Evolutionary conservation across 1,284 basidiomycete species (phyloP), one percentile per base, ranked within the genome.

Genomic region (Rhodotorula mucilaginosa): DNA sequence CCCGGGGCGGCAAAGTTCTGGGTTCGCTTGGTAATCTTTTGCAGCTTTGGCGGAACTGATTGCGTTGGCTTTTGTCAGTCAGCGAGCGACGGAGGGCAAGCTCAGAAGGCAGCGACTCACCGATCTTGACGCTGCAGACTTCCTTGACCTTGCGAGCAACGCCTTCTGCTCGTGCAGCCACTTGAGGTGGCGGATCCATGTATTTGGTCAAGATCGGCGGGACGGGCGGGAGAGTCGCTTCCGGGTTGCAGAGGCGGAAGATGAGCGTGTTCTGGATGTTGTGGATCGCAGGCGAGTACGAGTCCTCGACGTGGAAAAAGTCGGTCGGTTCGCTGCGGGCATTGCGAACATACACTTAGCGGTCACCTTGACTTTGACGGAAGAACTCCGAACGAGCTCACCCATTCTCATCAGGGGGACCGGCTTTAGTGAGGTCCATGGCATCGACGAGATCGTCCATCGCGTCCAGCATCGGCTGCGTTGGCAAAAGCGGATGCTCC

Each of bases 191-290:
- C 2, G 92, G 87, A 26, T 91, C 83, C 78, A 97, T 88, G 81
- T 91, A 97, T 78, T 91, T 92, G 46, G 86, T 82, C 10, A 97
- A 84, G 69, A 91, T 90, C 0, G 89, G 89, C 80, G 96, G 92
- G 0, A 93, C 92, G 0, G 90, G 90, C 0, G 90, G 89, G 1
- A 97, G 83, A 67, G 91, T 84, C 3, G 83, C 84, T n/a, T 85
- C 82, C 15, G 94, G 83, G 78, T 95, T 90, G 2, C 87, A 82
- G 12, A 90, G 88, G 18, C 88, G 88, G 78, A 95, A 93, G 80
- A 94, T 91, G 75, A 95, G 88, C 5, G 94, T 94, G 82, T 97
- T 92, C 79, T 96, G 96, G 67, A 89, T 86, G 52, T 93, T 89
- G 79, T 98, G 95, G 46, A 97, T 86, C 8, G 91, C 88, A 0